Conservation (phyloP, 495 filamentous ascomycete species). For the Talaromyces liani region DNA sequence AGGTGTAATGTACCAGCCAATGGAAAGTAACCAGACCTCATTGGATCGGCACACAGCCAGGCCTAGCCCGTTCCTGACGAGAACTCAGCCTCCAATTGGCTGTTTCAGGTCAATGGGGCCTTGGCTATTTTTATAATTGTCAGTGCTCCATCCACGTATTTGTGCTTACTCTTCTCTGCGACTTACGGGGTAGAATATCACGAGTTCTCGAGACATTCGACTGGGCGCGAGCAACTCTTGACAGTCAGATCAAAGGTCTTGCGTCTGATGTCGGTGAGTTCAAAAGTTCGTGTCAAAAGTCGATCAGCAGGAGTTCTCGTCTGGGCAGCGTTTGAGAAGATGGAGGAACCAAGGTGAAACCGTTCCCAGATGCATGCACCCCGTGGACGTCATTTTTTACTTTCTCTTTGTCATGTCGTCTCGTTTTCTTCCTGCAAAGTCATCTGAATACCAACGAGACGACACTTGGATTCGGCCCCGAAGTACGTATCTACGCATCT, state of each 20-base stretch:
- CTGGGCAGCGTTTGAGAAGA: background rate
- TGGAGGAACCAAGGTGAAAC: background rate
- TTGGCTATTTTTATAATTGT: background rate
- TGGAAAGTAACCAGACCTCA: too few species aligned
- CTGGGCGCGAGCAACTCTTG: background rate
- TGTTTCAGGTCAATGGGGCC: background rate
- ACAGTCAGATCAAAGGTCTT: background rate
- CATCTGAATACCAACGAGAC: background rate
- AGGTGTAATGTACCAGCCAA: background rate
- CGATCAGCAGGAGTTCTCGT: background rate
- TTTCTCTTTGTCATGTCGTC: background rate
- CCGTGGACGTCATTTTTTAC: background rate
- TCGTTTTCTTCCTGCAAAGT: background rate
- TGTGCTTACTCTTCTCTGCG: background rate
- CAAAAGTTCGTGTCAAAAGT: background rate
- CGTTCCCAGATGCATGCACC: background rate
- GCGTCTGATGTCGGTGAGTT: background rate
- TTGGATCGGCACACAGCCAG: background rate
- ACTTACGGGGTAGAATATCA: background rate
- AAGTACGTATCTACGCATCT: background rate
- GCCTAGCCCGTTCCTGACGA: background rate
- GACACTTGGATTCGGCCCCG: background rate
- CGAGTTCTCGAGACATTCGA: background rate
- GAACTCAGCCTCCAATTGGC: background rate
- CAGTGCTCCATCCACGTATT: background rate